phyloP scores from a whole-genome alignment of 371 early-diverging fungal species.

The Rhizopus sp. region DNA sequence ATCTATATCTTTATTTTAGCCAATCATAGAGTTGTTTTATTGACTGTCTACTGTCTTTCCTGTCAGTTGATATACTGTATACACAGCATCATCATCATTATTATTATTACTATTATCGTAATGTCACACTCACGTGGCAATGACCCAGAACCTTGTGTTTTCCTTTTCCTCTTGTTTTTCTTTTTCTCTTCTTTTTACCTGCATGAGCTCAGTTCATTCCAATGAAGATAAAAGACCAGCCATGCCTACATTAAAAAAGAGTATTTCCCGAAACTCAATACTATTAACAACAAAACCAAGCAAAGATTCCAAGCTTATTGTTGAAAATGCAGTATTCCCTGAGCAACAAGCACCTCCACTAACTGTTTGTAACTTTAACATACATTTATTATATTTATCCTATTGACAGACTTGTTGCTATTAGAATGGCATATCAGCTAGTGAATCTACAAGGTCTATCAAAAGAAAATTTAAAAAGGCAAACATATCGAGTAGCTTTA shows the following conservation, averaged over 20 bases:
- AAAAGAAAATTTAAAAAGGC: conserved; percentile 13
- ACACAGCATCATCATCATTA: no score
- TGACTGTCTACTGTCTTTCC: no score
- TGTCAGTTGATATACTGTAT: no score
- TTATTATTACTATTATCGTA: no score
- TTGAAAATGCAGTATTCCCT: conserved; percentile 23
- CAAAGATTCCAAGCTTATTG: conserved; percentile 5
- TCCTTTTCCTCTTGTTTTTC: not conserved
- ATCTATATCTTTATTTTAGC: no score
- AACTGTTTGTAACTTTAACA: conserved; percentile 4
- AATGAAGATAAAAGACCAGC: not conserved
- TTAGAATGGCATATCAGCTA: conserved; percentile 9
- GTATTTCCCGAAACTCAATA: conserved; percentile 1
- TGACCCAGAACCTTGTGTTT: not conserved
- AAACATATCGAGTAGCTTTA: conserved; percentile 17
- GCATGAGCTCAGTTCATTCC: conserved; percentile 3
- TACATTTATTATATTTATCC: not conserved
- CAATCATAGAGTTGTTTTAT: no score
- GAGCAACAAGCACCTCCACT: conserved; percentile 13
- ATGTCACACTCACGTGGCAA: no score
- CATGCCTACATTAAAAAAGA: not conserved
- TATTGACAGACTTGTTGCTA: not conserved
- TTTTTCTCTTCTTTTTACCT: not conserved
- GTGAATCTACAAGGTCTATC: conserved; percentile 22
- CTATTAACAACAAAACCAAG: not conserved